Base-by-base conservation (phyloP, 345 rosid genomes). In the Brassica carinata region DNA sequence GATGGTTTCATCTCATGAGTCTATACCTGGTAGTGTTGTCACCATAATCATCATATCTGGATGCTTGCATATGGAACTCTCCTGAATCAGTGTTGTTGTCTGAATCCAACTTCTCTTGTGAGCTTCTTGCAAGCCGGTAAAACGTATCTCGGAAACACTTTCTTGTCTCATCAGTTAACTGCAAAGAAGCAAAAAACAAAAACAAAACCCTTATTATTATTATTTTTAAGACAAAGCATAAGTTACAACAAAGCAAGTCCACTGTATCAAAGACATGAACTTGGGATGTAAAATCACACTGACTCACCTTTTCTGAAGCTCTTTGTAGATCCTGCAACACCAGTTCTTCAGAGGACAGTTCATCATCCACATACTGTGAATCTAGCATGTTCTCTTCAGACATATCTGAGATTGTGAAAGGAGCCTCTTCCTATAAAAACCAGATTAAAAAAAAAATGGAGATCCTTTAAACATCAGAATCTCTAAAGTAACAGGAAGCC, bases 131-230 rank as follows among this genome's bases (percentile, higher is more conserved):
- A 64, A 94, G 93, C 36, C 98, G 98, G 82, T 94, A 91, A 74
- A 94, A 81, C 15, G 94, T 90, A 82, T 91, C 95, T 23, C 97
- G 92, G 69, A 95, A 85, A 84, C 97, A 90, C 57, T 89, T 88
- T 18, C 98, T 86, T 5, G 90, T 85, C 78, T 85, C 82, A 66
- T 87, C 85, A 2, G 83, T 83, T 79, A 95, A 79, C 99, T 95
- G 87, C 31, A 11, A n/a, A 34, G 33, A 7, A 17, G 40, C 27
- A 2, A 6, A 11, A 23, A n/a, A 34, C 11, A 40, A 62, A 64
- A 14, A 10, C 13, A 27, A 64, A n/a, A 11, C 13, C 15, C 14
- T 5, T 23, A 7, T 36, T 36, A 7, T 29, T 29, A 29, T 29
- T 29, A 29, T 29, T 1, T 7, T 36, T 36, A 58, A 34, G 18